Evolutionary conservation across 345 rosid genomes (phyloP).

Genomic region (Syzygium jambos): DNA sequence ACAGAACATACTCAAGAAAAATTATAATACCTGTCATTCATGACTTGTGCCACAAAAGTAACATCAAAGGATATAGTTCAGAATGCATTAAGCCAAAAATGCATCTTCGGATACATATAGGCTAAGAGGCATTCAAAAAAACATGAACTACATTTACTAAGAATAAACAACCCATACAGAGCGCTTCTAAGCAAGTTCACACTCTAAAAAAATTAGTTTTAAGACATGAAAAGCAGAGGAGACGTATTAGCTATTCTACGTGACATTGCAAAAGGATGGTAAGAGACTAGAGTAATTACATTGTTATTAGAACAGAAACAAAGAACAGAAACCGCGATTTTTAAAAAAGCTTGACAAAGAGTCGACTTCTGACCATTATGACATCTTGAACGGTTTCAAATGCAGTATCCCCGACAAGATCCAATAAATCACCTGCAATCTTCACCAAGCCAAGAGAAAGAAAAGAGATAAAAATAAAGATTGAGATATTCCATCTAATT

Average conservation of each 20-base stretch:
- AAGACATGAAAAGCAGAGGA: neutral
- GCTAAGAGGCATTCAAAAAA: neutral
- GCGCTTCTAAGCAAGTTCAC: neutral
- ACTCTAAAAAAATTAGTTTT: neutral
- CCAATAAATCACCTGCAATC: slow-evolving; percentile 91
- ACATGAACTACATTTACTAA: neutral
- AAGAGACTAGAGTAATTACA: neutral
- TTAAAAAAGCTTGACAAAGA: slow-evolving; percentile 9
- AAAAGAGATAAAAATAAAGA: neutral
- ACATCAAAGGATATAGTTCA: neutral
- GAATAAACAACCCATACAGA: neutral
- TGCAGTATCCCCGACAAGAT: slow-evolving; percentile 88
- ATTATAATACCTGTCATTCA: neutral
- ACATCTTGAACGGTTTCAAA: slow-evolving; percentile 94
- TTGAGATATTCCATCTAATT: neutral
- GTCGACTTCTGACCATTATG: slow-evolving; percentile 27
- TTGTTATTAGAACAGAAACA: neutral
- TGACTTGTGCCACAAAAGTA: neutral
- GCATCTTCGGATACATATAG: neutral
- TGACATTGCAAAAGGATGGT: neutral
- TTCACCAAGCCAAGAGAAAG: slow-evolving; percentile 11
- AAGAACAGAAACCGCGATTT: neutral
- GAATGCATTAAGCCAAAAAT: neutral
- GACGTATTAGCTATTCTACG: neutral
- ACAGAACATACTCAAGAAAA: neutral